Base-by-base conservation (phyloP, 2,329 filamentous ascomycete species). In the Mariannaea sp. region DNA sequence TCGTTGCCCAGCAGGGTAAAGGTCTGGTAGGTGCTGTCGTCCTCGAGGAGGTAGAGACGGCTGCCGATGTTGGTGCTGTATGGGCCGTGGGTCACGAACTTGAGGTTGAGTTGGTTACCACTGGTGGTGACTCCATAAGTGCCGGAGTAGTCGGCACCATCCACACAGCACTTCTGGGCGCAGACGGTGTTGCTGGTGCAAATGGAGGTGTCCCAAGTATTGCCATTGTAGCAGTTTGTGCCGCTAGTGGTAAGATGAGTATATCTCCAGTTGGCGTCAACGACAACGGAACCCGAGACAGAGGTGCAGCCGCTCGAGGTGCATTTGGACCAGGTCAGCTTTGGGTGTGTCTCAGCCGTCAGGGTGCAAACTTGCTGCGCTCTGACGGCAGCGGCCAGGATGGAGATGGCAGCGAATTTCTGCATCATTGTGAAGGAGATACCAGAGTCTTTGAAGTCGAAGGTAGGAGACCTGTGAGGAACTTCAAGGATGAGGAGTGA, bases 1-100 rank as follows among this genome's bases (percentile, higher is more conserved):
- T 90, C 87, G 66, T 86, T 80, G 71, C 83, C 84, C 48, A 84
- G 76, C 53, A 89, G 76, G 54, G 82, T 78, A 73, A 89, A 85
- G 67, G 81, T 79, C 73, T 88, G 74, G 71, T 90, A 90, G 54
- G 80, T 81, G 61, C 75, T 76, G 38, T 85, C 80, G 45, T 77
- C 74, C 61, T 80, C 79, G 75, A 89, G 81, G 57, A 89, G 77
- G 69, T 88, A 90, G 36, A 86, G 72, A 61, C 87, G 81, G 49
- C 82, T 75, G 19, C 78, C 78, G 39, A 81, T 66, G 65, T 81
- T 81, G 61, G 70, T 75, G 42, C 69, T 71, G 68, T 74, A 75
- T 19, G 65, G 59, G 62, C 75, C 73, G 62, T 80, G 74, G 57
- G 80, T 84, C 58, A 84, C 80, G 61, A 85, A 84, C 68, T 79